phyloP scores from a whole-genome alignment of 169 alveolate genomes.

The Cryptosporidium ubiquitum region DNA sequence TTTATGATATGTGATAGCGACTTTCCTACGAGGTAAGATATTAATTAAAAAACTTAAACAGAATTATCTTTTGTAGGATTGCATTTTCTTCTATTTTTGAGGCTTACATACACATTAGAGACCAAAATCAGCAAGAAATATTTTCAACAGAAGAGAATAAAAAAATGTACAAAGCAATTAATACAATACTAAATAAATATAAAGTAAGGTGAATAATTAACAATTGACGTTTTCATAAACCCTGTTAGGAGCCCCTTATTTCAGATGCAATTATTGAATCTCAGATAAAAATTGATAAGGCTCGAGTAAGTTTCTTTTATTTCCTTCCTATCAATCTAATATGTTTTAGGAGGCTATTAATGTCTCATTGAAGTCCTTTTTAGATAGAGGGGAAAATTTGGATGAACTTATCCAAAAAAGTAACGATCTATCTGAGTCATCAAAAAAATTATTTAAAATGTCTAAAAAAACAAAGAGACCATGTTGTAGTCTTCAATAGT shows the following conservation, averaged over 20 bases:
- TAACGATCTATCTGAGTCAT: slow-evolving; percentile 44
- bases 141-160: neutral
- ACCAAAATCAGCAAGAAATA: neutral
- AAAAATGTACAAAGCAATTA: neutral
- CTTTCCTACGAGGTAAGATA: slow-evolving; percentile 49
- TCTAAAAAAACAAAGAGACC: slow-evolving; percentile 64
- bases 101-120: neutral
- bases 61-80: neutral
- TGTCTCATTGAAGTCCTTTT: slow-evolving; percentile 35
- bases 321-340: neutral
- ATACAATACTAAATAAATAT: slow-evolving; percentile 4
- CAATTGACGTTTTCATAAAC: no score
- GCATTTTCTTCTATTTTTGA: slow-evolving; percentile 65
- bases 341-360: slow-evolving; percentile 34
- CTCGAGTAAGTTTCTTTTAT: slow-evolving; percentile 34
- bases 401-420: slow-evolving; percentile 69
- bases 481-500: slow-evolving; percentile 62
- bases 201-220: slow-evolving; percentile 21
- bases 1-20: slow-evolving; percentile 28
- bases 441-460: slow-evolving; percentile 48
- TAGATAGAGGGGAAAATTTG: slow-evolving; percentile 73
- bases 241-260: slow-evolving; percentile 17
- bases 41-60: neutral
- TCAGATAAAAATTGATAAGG: slow-evolving; percentile 52
- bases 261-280: slow-evolving; percentile 40